Evolutionary conservation across 805 yeast genomes (phyloP), one percentile per base, ranked within the genome.

Genomic region (Jamesozyma jinghongensis): DNA sequence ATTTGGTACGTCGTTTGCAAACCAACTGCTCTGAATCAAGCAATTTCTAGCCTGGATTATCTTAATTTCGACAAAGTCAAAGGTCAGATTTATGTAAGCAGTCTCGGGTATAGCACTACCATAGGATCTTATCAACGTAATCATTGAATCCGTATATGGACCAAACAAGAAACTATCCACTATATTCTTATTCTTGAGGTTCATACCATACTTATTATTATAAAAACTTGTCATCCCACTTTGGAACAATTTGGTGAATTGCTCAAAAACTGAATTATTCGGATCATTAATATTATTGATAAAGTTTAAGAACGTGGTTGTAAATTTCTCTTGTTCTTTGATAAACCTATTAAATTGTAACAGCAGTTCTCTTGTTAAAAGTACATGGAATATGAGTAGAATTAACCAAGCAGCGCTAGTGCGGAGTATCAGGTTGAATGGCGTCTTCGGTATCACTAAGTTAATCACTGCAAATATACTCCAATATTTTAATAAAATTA

Each of bases 401-500:
- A 43, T 19, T 14, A 49, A 14, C 2, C 43, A 44, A 8, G 10
- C 6, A 22, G 26, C 26, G 10, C 26, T 22, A 22, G 10, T 22
- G 10, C 26, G 26, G 10, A 22, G 26, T 7, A 6, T 7, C 26
- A 22, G 10, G 10, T 22, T 22, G 14, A 48, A 40, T 8, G 52
- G 38, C 11, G 45, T 39, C 2, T 46, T 25, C 8, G 54, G 52
- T 6, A 51, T 32, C 7, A 51, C 34, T 8, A 47, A 41, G 36
- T 47, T 48, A 11, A 44, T 28, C 14, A 52, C 34, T 16, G 37
- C 50, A 34, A 44, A 49, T 6, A 51, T 32, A n/a, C 44, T 32
- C 58, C 58, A 53, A 25, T 52, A 53, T 40, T 53, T 52, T 34
- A 53, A 31, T 32, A 52, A 37, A 16, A 48, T 32, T 11, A 6